Evolutionary conservation across 2,329 filamentous ascomycete genomes (phyloP), one percentile per base, ranked within the genome.

Genomic region (Pezicula radicicola): DNA sequence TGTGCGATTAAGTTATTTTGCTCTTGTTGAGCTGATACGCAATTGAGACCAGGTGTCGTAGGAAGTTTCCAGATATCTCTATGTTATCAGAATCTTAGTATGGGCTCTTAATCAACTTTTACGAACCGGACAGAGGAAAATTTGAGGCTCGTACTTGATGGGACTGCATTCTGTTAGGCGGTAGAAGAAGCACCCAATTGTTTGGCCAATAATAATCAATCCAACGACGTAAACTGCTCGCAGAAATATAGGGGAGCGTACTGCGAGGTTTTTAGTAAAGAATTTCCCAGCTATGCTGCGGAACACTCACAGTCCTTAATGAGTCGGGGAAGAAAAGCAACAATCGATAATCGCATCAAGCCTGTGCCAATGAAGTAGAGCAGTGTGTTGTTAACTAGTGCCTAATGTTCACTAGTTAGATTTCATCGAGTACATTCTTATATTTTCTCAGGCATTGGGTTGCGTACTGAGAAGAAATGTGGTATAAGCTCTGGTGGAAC

Each of bases 321-420:
- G 13, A 72, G 59, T n/a, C 68, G 64, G 9, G 65, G 63, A 12
- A 71, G 53, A 51, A 72, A 70, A 6, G 66, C 63, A 8, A 68
- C 59, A 30, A 72, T 68, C 2, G 68, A 62, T 15, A 71, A 48
- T 42, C 69, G 60, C 21, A 70, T 63, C 4, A 67, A 51, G 15
- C 66, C 68, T 1, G 68, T 61, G 2, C 55, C 60, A 52, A 66
- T 60, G 49, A 72, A 66, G 49, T 56, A 60, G 10, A 60, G 19
- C 3, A 62, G 36, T 16, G 16, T 45, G 30, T 21, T 58, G 18
- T 45, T 49, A 9, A 49, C 51, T 2, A 12, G 49, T 27, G 9
- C 47, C 48, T 50, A 41, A 21, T 21, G 3, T 21, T 21, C 51
- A 3, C 19, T 16, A 13, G 6, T 10, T 40, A n/a, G 19, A 16